Percentiles rank a stretch among this genome's conserved stretches.
Conservation (phyloP, 179 eudicot genomes). For the Silene noctiflora region DNA sequence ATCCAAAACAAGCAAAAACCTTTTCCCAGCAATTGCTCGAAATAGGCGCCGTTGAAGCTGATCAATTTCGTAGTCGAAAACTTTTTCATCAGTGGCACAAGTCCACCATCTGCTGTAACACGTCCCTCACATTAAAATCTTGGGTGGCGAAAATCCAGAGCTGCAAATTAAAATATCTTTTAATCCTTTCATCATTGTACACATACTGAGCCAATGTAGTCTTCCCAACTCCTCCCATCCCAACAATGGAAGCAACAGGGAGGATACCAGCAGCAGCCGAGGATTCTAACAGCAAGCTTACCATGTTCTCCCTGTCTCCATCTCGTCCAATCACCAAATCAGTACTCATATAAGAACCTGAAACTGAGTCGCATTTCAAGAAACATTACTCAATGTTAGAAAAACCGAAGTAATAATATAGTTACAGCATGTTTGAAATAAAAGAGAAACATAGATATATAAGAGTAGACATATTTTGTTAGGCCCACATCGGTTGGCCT, state of each 20-base stretch:
- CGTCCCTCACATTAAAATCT: not conserved
- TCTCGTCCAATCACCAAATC: constrained; percentile 9
- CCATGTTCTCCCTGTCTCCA: not conserved
- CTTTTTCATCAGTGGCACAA: not conserved
- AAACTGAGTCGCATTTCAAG: too few species aligned
- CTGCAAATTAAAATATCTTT: not conserved
- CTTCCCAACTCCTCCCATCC: constrained; percentile 22
- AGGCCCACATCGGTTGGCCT: too few species aligned
- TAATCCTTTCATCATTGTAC: constrained; percentile 17
- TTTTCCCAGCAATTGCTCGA: not conserved
- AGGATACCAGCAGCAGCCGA: not conserved
- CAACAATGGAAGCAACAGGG: constrained; percentile 14
- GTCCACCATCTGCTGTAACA: constrained; percentile 8
- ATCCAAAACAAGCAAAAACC: constrained; percentile 17
- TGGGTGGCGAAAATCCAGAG: constrained; percentile 13
- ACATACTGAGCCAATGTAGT: constrained; percentile 16
- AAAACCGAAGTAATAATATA: too few species aligned
- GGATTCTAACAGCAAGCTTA: not conserved
- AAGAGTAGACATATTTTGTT: too few species aligned
- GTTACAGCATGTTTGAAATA: too few species aligned
- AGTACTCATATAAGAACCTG: not conserved
- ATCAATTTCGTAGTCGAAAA: not conserved
- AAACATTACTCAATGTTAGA: not conserved
- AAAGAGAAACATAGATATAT: too few species aligned
- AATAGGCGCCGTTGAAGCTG: not conserved